These are phyloP conservation scores for Acacia confusa DNA, from an alignment of 306 rosid species.

Conservation along the genomic window DNA sequence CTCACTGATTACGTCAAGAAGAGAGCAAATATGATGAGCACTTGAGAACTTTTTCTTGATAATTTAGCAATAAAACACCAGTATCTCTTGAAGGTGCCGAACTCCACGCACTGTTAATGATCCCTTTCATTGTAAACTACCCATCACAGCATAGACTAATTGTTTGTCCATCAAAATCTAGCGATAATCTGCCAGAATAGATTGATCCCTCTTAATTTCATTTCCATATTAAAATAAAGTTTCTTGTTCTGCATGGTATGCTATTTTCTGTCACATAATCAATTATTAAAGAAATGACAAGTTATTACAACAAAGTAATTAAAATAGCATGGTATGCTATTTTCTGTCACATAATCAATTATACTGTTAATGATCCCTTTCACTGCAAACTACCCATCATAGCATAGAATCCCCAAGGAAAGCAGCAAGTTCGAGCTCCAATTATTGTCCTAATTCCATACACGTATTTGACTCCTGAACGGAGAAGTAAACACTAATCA, in stretches of 20 bases:
- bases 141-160: neutral
- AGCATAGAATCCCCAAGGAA: neutral
- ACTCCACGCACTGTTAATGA: neutral
- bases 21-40: neutral
- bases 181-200: neutral
- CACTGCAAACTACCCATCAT: no score
- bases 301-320: neutral
- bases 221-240: neutral
- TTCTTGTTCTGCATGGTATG: neutral
- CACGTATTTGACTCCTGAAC: neutral
- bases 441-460: neutral
- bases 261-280: neutral
- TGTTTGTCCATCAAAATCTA: slow-evolving; percentile 1
- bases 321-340: no score
- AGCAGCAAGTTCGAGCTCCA: neutral
- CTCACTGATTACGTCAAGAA: slow-evolving; percentile 7
- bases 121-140: neutral
- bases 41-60: neutral
- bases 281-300: neutral
- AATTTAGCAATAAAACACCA: neutral
- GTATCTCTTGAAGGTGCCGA: neutral
- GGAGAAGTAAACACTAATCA: neutral
- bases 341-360: no score
- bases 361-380: no score
- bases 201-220: neutral